Percentiles rank a stretch among this genome's conserved stretches.
Conservation (phyloP, 2,329 filamentous ascomycete species). For the Leptosphaerulina australis region DNA sequence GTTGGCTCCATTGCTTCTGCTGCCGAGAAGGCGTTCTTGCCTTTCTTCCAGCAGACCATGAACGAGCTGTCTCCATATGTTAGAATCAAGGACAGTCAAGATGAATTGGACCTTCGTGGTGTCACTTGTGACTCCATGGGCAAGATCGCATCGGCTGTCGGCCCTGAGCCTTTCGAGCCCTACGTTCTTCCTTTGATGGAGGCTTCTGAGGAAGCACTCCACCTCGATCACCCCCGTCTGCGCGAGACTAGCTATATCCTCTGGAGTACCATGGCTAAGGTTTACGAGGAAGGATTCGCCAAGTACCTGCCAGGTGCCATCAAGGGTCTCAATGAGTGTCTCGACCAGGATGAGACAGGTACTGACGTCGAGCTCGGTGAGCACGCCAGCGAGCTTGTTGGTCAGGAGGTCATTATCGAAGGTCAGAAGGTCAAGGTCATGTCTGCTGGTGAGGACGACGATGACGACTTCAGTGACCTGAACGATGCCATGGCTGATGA, state of each 20-base stretch:
- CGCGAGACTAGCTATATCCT: slow-evolving; percentile 97
- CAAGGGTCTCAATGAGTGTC: slow-evolving; percentile 79
- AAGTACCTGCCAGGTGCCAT: slow-evolving; percentile 80
- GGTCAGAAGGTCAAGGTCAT: slow-evolving; percentile 88
- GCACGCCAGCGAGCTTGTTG: slow-evolving; percentile 74
- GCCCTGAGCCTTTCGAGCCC: slow-evolving; percentile 82
- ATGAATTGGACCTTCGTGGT: slow-evolving; percentile 86
- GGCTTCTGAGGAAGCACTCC: slow-evolving; percentile 87
- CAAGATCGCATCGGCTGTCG: slow-evolving; percentile 88
- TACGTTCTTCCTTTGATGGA: slow-evolving; percentile 91
- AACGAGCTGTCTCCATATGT: slow-evolving; percentile 83
- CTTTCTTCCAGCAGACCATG: slow-evolving; percentile 94
- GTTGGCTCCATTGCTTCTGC: slow-evolving; percentile 89
- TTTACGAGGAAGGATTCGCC: slow-evolving; percentile 84
- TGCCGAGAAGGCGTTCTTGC: slow-evolving; percentile 79
- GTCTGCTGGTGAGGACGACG: slow-evolving; percentile 62
- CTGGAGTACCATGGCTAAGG: slow-evolving; percentile 92
- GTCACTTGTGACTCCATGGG: slow-evolving; percentile 92
- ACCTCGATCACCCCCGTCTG: slow-evolving; percentile 85
- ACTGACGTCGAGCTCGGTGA: slow-evolving; percentile 77
- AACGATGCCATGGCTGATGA: slow-evolving; percentile 68
- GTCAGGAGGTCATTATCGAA: slow-evolving; percentile 75
- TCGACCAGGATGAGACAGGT: slow-evolving; percentile 87
- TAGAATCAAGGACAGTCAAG: slow-evolving; percentile 83
- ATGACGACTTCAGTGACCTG: slow-evolving; percentile 65